A percentile compares a stretch with the other conserved stretches of the same genome.
These are phyloP conservation scores for Scedosporium minutisporum DNA, from an alignment of 2,329 filamentous ascomycete species.

Conservation along the genomic window DNA sequence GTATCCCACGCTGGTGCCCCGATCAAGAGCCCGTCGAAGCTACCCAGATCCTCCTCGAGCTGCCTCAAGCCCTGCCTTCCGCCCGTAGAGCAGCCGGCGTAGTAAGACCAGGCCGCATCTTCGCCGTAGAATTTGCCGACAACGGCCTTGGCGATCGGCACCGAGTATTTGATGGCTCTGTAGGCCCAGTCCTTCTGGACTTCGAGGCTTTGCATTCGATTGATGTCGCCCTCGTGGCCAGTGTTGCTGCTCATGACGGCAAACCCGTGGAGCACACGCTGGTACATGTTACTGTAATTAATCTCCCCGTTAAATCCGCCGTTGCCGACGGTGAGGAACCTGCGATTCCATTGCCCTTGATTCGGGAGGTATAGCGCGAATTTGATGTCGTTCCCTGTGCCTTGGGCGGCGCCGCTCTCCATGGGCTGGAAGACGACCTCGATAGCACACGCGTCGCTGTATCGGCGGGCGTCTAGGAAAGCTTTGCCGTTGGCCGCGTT, in stretches of 20 bases:
- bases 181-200: constrained; percentile 26
- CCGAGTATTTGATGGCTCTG: constrained; percentile 31
- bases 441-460: too few relatives aligned
- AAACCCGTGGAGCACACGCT: constrained; percentile 24
- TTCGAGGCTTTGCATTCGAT: constrained; percentile 28
- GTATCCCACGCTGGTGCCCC: constrained; percentile 37
- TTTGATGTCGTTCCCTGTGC: constrained; percentile 11
- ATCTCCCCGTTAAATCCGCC: constrained; percentile 21
- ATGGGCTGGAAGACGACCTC: too few relatives aligned
- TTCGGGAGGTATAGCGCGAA: constrained; percentile 22
- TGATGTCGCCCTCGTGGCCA: constrained; percentile 26
- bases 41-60: constrained; percentile 32
- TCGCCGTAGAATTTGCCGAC: constrained; percentile 36
- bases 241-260: constrained; percentile 32
- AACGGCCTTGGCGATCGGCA: constrained; percentile 30
- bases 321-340: constrained; percentile 22
- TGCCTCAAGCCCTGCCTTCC: constrained; percentile 41
- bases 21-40: constrained; percentile 35
- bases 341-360: constrained; percentile 18
- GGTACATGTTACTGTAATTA: constrained; percentile 18
- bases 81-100: constrained; percentile 40
- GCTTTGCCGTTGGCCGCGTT: too few relatives aligned
- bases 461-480: too few relatives aligned
- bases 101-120: constrained; percentile 26
- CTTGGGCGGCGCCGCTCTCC: too few relatives aligned